Evolutionary conservation across 2,329 filamentous ascomycete species (phyloP).

Genomic region (Beauveria sp.): DNA sequence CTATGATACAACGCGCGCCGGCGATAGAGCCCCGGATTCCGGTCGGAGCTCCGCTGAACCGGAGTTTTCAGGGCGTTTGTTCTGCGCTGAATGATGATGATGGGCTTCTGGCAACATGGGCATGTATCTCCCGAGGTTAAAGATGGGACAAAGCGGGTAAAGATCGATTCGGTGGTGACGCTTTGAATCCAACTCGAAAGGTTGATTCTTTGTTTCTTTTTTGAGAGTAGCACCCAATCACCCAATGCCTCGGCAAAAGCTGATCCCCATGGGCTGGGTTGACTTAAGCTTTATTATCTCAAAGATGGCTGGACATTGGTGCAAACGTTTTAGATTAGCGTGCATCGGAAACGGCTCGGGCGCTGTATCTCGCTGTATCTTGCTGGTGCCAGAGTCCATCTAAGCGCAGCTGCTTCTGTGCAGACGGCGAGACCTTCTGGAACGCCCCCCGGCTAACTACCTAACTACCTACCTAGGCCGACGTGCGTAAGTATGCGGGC

Average conservation of each 20-base stretch:
- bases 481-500: too few species aligned
- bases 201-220: too few species aligned
- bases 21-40: constrained; percentile 10
- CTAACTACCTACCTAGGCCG: too few species aligned
- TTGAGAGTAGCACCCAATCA: background rate
- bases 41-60: constrained; percentile 10
- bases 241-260: constrained; percentile 2
- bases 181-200: too few species aligned
- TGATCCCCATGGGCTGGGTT: background rate
- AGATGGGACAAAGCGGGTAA: constrained; percentile 5
- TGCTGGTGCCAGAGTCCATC: too few species aligned
- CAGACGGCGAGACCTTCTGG: too few species aligned
- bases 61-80: constrained; percentile 1
- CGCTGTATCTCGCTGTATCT: background rate
- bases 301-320: background rate
- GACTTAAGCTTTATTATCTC: too few species aligned
- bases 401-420: too few species aligned
- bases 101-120: background rate
- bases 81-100: background rate
- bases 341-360: constrained; percentile 1
- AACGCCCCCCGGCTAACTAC: too few species aligned
- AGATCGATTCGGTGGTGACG: background rate
- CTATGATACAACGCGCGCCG: background rate
- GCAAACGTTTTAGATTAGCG: background rate
- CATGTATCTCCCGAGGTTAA: constrained; percentile 3